Base-by-base conservation (phyloP, 129 eudicot species). In the Oenanthe sinensis region DNA sequence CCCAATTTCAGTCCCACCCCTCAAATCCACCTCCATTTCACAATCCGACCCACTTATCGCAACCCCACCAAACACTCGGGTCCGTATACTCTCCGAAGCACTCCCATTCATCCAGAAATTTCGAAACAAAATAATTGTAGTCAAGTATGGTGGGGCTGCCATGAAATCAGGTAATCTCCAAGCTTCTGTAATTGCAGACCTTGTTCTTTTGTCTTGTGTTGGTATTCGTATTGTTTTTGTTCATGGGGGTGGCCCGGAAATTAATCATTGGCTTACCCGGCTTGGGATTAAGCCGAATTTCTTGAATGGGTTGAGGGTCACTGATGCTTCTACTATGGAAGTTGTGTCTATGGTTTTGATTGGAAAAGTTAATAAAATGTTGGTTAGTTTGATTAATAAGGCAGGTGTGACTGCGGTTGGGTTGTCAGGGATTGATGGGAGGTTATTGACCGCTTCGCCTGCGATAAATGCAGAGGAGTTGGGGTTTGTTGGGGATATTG, bases 231-330 rank as follows among this genome's bases (percentile, higher is more conserved):
- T 91, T 45, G 93, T 95, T 20, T 87, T 95, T 45, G 97, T 95
- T 67, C 98, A 95, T 15, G 97, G 97, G 6, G 97, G 97, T n/a
- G 98, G 98, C 43, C 98, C 97, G 1, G 98, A 94, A 70, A 94
- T 94, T 82, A 94, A 91, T 80, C 87, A 71, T 33, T 94, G 98
- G 98, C 96, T 94, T 4, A 79, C 69, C 0, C 77, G 83, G 1
- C 88, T 94, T 54, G 88, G 88, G 12, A 80, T 90, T 45, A 47
- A 90, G 60, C 97, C 98, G 4, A 85, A 82, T 79, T 94, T 94
- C 39, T 83, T 91, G 3, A 86, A 94, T 69, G 98, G 98, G 2
- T 85, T 91, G 13, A n/a, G n/a, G n/a, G 90, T 95, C 40, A 94
- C 97, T 0, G 96, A 94, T 30, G 92, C 93, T 8, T 84, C 89